A percentile compares a stretch with the other conserved stretches of the same genome.
Conservation (phyloP, 2,329 filamentous ascomycete genomes). For the Pochonia chlamydosporia region DNA sequence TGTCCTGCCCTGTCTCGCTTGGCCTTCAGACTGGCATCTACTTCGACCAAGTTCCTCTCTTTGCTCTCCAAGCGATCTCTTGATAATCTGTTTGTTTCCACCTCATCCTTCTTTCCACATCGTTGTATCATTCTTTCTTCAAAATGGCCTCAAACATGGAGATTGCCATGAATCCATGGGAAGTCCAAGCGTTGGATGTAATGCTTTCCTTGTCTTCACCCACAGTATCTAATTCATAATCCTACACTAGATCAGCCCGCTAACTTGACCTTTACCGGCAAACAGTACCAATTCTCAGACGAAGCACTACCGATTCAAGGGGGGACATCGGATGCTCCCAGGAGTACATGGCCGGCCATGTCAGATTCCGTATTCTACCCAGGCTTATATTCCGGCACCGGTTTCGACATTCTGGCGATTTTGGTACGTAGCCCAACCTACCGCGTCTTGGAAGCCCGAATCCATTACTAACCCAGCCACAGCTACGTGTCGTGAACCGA, state of each 20-base stretch:
- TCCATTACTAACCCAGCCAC: background rate
- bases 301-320: conserved; percentile 2
- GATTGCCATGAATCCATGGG: conserved; percentile 27
- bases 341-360: conserved; percentile 19
- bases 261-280: background rate
- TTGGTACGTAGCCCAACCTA: conserved; percentile 36
- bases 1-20: too few species aligned
- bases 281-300: conserved; percentile 15
- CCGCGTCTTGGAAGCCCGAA: background rate
- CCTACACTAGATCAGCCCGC: background rate
- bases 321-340: background rate
- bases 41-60: background rate
- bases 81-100: background rate
- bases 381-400: conserved; percentile 48
- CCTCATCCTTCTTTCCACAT: background rate
- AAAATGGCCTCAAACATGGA: conserved; percentile 7
- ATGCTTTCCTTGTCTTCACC: background rate
- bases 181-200: conserved; percentile 29
- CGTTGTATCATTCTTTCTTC: too few species aligned
- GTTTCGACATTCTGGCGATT: conserved; percentile 50
- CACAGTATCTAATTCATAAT: background rate
- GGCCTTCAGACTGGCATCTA: too few species aligned
- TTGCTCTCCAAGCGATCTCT: background rate
- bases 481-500: conserved; percentile 60
- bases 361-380: conserved; percentile 48